phyloP scores from a whole-genome alignment of 257 asterid species.

The Thymus quinquecostatus region DNA sequence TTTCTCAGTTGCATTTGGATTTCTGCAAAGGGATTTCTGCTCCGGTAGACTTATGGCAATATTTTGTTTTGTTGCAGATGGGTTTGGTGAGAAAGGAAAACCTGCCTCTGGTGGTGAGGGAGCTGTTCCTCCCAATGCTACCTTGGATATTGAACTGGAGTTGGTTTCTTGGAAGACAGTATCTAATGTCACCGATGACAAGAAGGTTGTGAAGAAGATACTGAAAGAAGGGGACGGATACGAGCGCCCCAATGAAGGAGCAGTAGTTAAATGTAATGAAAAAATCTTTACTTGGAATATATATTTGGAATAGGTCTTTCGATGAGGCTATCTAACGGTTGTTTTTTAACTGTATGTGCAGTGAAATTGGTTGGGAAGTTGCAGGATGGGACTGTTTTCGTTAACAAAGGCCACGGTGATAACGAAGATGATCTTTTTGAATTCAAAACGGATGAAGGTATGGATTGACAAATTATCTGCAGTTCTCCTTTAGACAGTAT shows the following conservation, averaged over 20 bases:
- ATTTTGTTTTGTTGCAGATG: conserved; percentile 43
- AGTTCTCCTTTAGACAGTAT: neutral
- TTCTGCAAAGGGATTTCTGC: neutral
- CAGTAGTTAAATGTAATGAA: conserved; percentile 60
- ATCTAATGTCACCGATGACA: conserved; percentile 64
- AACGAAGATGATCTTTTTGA: conserved; percentile 60
- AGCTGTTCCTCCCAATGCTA: conserved; percentile 63
- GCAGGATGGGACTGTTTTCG: conserved; percentile 64
- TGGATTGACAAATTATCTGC: neutral
- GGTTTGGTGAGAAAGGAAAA: conserved; percentile 71
- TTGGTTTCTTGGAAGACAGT: conserved; percentile 69
- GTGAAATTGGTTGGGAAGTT: conserved; percentile 71
- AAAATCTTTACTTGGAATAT: neutral
- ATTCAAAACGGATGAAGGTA: conserved; percentile 79
- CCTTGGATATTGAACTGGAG: conserved; percentile 50
- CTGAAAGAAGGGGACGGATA: conserved; percentile 72
- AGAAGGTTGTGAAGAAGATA: conserved; percentile 67
- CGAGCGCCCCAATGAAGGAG: conserved; percentile 72
- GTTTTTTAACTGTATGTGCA: conserved; percentile 27
- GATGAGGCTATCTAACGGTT: neutral
- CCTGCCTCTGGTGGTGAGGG: conserved; percentile 53
- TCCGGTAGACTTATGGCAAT: neutral
- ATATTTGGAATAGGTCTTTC: no score
- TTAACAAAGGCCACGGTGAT: conserved; percentile 52
- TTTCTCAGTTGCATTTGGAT: neutral